Percentiles rank a stretch among this genome's conserved stretches.
Evolutionary conservation across 2,329 filamentous ascomycete genomes (phyloP).

Genomic region (Saccharata proteae): DNA sequence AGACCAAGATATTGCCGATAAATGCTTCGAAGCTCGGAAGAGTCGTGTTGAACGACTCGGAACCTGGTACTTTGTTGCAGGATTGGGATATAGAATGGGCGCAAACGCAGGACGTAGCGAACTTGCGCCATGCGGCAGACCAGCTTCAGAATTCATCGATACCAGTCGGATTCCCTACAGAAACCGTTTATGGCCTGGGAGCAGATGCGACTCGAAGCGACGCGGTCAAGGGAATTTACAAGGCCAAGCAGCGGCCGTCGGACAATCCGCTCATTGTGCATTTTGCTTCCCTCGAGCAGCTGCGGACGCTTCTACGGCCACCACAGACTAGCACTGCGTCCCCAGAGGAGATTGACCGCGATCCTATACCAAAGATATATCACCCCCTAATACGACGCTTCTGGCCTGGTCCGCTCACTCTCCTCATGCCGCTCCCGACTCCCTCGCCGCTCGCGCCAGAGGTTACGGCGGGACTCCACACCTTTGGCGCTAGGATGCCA

Average conservation of each 20-base stretch:
- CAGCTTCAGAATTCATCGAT: constrained; percentile 52
- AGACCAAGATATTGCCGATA: constrained; percentile 30
- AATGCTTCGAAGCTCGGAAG: constrained; percentile 28
- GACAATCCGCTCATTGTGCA: constrained; percentile 97
- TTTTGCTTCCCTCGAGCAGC: constrained; percentile 67
- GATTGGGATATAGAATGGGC: constrained; percentile 21
- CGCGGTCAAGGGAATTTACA: constrained; percentile 84
- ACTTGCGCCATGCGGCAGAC: constrained; percentile 53
- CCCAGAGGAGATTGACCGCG: constrained; percentile 14
- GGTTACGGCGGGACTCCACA: constrained; percentile 73
- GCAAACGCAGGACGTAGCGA: constrained; percentile 29
- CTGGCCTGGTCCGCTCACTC: constrained; percentile 91
- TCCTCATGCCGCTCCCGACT: constrained; percentile 68
- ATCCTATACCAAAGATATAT: constrained; percentile 63
- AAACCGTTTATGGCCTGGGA: constrained; percentile 95
- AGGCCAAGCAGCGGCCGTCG: constrained; percentile 76
- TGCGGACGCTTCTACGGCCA: constrained; percentile 50
- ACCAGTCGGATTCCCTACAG: constrained; percentile 91
- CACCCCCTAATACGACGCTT: constrained; percentile 64
- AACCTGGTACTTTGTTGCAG: constrained; percentile 16
- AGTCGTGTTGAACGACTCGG: constrained; percentile 17
- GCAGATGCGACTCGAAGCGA: constrained; percentile 80
- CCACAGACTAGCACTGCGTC: constrained; percentile 2
- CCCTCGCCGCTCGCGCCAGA: constrained; percentile 67
- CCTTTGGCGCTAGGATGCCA: constrained; percentile 87